Percentiles rank a stretch among this genome's conserved stretches.
Conservation (phyloP, 345 rosid species). For the Heritiera fomes region DNA sequence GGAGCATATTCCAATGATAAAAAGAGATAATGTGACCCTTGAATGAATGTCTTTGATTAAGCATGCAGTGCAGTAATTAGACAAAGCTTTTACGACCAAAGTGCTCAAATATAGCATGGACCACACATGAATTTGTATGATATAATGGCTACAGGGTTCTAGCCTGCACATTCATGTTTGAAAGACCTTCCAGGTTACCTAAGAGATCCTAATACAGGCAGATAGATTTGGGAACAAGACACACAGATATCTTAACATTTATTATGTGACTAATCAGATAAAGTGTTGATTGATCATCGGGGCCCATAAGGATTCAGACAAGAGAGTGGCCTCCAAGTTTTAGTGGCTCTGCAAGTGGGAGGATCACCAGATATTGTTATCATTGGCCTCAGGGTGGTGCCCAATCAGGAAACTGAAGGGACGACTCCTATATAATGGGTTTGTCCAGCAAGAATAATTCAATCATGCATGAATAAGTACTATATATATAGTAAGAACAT, state of each 20-base stretch:
- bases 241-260: constrained; percentile 27
- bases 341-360: constrained; percentile 61
- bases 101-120: constrained; percentile 14
- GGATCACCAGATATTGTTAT: constrained; percentile 46
- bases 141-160: constrained; percentile 25
- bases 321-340: constrained; percentile 38
- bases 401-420: constrained; percentile 40
- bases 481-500: constrained; percentile 37
- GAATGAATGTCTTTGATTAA: constrained; percentile 13
- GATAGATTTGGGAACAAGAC: constrained; percentile 21
- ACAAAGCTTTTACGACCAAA: constrained; percentile 10
- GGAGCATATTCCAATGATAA: constrained; percentile 17
- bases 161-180: constrained; percentile 18
- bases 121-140: constrained; percentile 20
- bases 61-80: constrained; percentile 22
- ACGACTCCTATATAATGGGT: constrained; percentile 33
- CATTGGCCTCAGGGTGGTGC: constrained; percentile 45
- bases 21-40: constrained; percentile 14
- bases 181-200: constrained; percentile 32
- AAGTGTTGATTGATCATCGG: constrained; percentile 35
- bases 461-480: constrained; percentile 51
- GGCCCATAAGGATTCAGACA: constrained; percentile 43
- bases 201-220: constrained; percentile 23
- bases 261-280: constrained; percentile 31
- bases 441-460: constrained; percentile 38